phyloP scores from a whole-genome alignment of 1,284 basidiomycete genomes.

The Ustilago tritici region DNA sequence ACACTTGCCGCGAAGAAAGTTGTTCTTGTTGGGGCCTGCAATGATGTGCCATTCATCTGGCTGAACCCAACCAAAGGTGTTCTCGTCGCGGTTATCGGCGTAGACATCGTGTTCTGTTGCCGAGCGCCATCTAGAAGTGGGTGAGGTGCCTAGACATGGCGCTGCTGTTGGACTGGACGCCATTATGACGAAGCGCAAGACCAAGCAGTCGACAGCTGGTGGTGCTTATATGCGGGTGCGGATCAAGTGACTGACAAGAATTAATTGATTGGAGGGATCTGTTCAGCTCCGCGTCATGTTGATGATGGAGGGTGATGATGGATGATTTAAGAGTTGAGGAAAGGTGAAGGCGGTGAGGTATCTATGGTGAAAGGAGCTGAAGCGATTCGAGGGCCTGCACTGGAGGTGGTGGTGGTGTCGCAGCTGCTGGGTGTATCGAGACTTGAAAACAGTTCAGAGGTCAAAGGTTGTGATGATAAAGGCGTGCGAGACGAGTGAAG shows the following conservation, averaged over 20 bases:
- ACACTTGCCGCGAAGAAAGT: constrained; percentile 46
- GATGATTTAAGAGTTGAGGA: neutral
- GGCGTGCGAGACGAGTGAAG: neutral
- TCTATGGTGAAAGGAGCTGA: neutral
- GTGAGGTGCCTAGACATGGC: neutral
- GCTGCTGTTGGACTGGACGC: neutral
- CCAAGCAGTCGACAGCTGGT: neutral
- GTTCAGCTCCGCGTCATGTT: constrained; percentile 1
- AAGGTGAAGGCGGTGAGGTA: neutral
- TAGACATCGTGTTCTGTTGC: constrained; percentile 47
- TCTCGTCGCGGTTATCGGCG: constrained; percentile 48
- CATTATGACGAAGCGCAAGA: neutral
- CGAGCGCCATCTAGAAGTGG: constrained; percentile 18
- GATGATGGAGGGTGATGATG: neutral
- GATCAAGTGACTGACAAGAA: neutral
- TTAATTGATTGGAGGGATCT: neutral
- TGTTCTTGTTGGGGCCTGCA: constrained; percentile 44
- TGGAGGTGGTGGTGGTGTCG: neutral
- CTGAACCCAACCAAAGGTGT: constrained; percentile 54
- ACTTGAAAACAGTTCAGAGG: neutral
- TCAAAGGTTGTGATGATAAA: neutral
- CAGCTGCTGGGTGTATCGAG: neutral
- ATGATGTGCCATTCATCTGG: constrained; percentile 53
- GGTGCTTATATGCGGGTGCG: neutral
- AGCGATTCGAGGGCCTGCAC: neutral